phyloP scores from a whole-genome alignment of 1,139 yeast species.

The Pichia cactophila region DNA sequence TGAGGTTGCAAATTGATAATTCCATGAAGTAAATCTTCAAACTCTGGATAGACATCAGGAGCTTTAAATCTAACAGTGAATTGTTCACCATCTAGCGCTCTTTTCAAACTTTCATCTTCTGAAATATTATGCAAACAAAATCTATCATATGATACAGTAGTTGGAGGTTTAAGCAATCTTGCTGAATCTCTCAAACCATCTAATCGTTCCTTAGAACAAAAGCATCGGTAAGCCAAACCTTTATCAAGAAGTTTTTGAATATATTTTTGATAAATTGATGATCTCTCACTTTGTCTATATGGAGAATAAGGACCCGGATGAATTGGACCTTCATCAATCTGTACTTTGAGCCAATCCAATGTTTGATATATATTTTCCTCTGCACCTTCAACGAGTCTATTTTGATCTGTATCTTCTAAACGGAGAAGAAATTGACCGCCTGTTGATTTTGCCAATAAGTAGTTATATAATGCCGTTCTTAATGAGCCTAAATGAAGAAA shows the following conservation, averaged over 20 bases:
- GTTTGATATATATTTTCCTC: slow-evolving; percentile 73
- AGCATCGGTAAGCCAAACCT: slow-evolving; percentile 80
- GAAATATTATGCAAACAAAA: slow-evolving; percentile 47
- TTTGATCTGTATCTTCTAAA: slow-evolving; percentile 87
- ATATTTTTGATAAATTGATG: slow-evolving; percentile 53
- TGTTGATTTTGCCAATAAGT: slow-evolving; percentile 68
- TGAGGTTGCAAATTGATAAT: slow-evolving; percentile 71
- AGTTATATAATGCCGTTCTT: slow-evolving; percentile 88
- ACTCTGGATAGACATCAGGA: slow-evolving; percentile 60
- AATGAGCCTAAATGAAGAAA: slow-evolving; percentile 84
- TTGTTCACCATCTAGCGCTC: slow-evolving; percentile 29
- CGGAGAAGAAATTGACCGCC: slow-evolving; percentile 76
- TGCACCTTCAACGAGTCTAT: slow-evolving; percentile 70
- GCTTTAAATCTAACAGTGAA: slow-evolving; percentile 57
- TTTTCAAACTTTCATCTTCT: slow-evolving; percentile 33
- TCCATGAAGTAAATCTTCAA: slow-evolving; percentile 75
- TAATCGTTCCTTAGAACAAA: slow-evolving; percentile 77
- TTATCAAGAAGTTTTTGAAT: slow-evolving; percentile 47
- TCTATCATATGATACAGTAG: slow-evolving; percentile 87
- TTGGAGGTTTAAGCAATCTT: slow-evolving; percentile 68
- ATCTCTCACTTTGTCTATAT: slow-evolving; percentile 77
- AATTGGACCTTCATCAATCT: slow-evolving; percentile 80
- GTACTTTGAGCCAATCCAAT: slow-evolving; percentile 67
- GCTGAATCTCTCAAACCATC: slow-evolving; percentile 65
- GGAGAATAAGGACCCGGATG: slow-evolving; percentile 64